A percentile compares a stretch with the other conserved stretches of the same genome.
These are phyloP conservation scores for Cladophialophora yegresii DNA, from an alignment of 2,329 filamentous ascomycete species.

Conservation along the genomic window DNA sequence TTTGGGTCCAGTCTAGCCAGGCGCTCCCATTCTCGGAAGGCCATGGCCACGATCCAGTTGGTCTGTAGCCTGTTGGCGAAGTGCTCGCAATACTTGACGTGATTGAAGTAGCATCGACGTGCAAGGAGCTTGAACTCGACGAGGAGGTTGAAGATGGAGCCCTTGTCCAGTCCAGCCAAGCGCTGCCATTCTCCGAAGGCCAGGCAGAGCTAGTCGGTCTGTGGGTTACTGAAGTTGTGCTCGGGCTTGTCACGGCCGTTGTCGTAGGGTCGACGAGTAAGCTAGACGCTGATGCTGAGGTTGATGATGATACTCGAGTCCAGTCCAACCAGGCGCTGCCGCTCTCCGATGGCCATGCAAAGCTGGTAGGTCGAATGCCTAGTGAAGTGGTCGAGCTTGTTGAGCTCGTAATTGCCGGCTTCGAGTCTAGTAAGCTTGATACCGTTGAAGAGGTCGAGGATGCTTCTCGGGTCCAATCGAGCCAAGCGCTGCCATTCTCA, in stretches of 20 bases:
- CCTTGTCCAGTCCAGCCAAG: slow-evolving; percentile 6
- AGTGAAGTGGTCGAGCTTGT: neutral
- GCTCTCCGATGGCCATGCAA: slow-evolving; percentile 5
- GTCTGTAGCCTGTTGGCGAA: slow-evolving; percentile 1
- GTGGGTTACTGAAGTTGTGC: neutral
- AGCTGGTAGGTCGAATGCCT: neutral
- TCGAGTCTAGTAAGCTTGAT: neutral
- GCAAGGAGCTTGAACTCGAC: neutral
- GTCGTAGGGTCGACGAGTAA: neutral
- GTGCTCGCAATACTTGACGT: neutral
- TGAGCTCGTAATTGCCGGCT: neutral
- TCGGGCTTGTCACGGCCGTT: neutral
- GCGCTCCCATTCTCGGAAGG: slow-evolving; percentile 7
- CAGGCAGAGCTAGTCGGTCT: neutral
- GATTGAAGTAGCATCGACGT: neutral
- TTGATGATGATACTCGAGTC: neutral
- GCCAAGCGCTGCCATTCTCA: slow-evolving; percentile 6
- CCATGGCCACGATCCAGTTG: neutral
- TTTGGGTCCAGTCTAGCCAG: slow-evolving; percentile 15
- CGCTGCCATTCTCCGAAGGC: slow-evolving; percentile 5
- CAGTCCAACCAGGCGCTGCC: slow-evolving; percentile 11
- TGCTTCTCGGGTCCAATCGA: slow-evolving; percentile 8
- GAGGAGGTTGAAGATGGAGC: neutral
- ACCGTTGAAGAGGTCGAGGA: neutral
- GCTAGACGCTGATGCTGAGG: neutral